Evolutionary conservation across 257 asterid genomes (phyloP).

Genomic region (Solanum acaule): DNA sequence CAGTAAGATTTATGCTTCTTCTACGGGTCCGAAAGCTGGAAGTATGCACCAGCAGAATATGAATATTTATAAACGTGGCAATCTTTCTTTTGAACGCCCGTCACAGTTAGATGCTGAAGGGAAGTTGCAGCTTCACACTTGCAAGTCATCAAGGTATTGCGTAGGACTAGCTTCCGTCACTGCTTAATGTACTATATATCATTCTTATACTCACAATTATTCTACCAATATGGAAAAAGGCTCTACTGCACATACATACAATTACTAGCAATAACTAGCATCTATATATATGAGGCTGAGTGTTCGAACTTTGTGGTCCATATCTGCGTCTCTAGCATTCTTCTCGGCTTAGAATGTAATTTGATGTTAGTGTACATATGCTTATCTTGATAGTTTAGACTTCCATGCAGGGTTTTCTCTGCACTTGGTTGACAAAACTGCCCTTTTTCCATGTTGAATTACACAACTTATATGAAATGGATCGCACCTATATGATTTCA

Average conservation of each 20-base stretch:
- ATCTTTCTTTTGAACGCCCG: constrained; percentile 12
- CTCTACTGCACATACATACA: not conserved
- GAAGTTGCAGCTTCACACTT: constrained; percentile 10
- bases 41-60: not conserved
- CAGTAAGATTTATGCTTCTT: constrained; percentile 7
- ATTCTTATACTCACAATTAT: not conserved
- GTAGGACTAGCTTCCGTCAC: not conserved
- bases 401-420: not conserved
- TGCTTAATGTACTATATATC: not conserved
- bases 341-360: not conserved
- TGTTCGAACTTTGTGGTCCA: not conserved
- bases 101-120: constrained; percentile 15
- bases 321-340: not conserved
- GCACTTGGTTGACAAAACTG: not conserved
- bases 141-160: constrained; percentile 28
- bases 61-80: not conserved
- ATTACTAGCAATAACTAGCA: not conserved
- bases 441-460: not conserved
- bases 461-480: not conserved
- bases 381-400: not conserved
- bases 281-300: not conserved
- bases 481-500: not conserved
- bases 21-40: constrained; percentile 7
- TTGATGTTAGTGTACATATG: not conserved
- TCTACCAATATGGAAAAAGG: not conserved